Evolutionary conservation across 2,329 filamentous ascomycete genomes (phyloP).

Genomic region (Colletotrichum sp.): DNA sequence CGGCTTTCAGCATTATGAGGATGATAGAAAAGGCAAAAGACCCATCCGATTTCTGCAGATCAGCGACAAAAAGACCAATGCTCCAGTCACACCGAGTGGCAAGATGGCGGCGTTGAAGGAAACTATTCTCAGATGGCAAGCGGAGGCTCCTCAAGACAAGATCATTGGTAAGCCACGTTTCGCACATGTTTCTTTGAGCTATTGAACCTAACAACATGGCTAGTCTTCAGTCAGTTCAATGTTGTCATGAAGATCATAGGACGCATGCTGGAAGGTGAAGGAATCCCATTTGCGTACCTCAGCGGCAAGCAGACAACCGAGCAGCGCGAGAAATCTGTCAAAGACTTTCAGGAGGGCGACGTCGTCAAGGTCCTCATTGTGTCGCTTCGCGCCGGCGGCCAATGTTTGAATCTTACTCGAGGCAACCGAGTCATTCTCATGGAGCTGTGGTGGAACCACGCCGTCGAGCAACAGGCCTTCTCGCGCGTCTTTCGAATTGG

Average conservation of each 20-base stretch:
- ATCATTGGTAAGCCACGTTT: conserved; percentile 35
- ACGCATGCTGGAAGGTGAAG: conserved; percentile 33
- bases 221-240: conserved; percentile 40
- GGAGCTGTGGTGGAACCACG: conserved; percentile 38
- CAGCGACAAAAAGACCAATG: background rate
- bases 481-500: conserved; percentile 68
- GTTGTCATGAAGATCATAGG: conserved; percentile 38
- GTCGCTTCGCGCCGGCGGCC: conserved; percentile 34
- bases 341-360: conserved; percentile 24
- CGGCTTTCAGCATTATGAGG: background rate
- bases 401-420: too few species aligned
- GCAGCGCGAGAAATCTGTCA: conserved; percentile 25
- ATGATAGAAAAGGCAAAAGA: background rate
- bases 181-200: too few species aligned
- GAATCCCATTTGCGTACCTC: conserved; percentile 41
- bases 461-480: conserved; percentile 64
- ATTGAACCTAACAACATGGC: too few species aligned
- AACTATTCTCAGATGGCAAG: conserved; percentile 37
- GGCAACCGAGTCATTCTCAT: conserved; percentile 60
- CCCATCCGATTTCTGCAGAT: background rate
- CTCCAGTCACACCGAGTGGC: conserved; percentile 28
- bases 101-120: conserved; percentile 37
- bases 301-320: conserved; percentile 28
- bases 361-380: conserved; percentile 30
- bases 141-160: conserved; percentile 38